Percentiles rank a stretch among this genome's conserved stretches.
Evolutionary conservation across 2,329 filamentous ascomycete species (phyloP).

Genomic region (Pestalotiopsis sp.): DNA sequence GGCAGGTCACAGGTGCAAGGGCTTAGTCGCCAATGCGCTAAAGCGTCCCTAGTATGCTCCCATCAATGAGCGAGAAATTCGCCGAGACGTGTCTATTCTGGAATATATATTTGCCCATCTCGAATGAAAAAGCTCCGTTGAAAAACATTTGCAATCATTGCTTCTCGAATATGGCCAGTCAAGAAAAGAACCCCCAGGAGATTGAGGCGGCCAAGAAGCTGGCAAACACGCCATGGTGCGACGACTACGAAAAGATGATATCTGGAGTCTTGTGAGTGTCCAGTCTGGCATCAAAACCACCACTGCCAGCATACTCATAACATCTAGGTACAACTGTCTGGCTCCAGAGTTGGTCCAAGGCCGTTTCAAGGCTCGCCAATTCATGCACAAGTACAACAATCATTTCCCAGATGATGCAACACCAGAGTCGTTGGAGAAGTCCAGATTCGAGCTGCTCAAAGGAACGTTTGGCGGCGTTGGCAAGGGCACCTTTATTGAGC

Average conservation of each 20-base stretch:
- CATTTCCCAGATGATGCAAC: constrained; percentile 46
- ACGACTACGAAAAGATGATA: constrained; percentile 67
- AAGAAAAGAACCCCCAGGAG: constrained; percentile 42
- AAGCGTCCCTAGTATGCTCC: too few relatives aligned
- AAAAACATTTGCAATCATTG: neutral
- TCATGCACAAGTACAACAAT: constrained; percentile 61
- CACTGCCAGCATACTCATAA: neutral
- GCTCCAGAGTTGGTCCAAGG: constrained; percentile 50
- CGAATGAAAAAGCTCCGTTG: too few relatives aligned
- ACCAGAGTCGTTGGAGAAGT: constrained; percentile 43
- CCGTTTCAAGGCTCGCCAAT: constrained; percentile 56
- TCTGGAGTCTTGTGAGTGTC: constrained; percentile 59
- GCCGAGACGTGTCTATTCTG: too few relatives aligned
- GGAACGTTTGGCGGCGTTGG: constrained; percentile 54
- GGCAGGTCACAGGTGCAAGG: too few relatives aligned
- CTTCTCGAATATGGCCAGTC: constrained; percentile 35
- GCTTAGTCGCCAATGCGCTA: too few relatives aligned
- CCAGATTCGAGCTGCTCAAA: constrained; percentile 47
- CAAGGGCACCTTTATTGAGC: constrained; percentile 58
- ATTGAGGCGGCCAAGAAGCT: constrained; percentile 50
- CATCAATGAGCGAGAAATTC: too few relatives aligned
- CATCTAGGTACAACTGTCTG: constrained; percentile 50
- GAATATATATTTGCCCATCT: too few relatives aligned
- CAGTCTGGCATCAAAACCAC: neutral
- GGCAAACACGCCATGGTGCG: constrained; percentile 56